Conservation (phyloP, 2,329 filamentous ascomycete genomes). For the Colletotrichum sp. region DNA sequence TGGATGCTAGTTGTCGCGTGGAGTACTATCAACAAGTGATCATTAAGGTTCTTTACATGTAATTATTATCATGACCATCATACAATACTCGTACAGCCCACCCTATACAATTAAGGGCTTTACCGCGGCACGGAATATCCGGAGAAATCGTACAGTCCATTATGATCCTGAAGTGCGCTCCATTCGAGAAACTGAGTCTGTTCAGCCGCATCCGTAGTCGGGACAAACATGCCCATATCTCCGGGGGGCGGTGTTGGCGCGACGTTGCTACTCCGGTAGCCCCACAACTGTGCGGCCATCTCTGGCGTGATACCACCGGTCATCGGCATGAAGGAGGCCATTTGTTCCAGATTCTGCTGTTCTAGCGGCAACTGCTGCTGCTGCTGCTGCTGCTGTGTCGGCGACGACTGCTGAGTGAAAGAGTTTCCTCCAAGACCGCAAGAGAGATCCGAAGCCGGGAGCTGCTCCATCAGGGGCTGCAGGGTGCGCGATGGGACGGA, state of each 20-base stretch:
- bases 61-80: neutral
- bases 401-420: neutral
- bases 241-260: neutral
- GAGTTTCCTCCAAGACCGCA: neutral
- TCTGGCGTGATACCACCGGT: conserved; percentile 4
- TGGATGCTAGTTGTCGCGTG: neutral
- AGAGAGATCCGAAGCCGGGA: neutral
- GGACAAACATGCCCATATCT: neutral
- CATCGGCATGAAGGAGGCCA: neutral
- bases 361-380: neutral
- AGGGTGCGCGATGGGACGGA: neutral
- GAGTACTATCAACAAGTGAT: neutral
- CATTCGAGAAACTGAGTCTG: conserved; percentile 1
- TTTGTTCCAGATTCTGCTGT: neutral
- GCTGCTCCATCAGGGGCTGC: conserved; percentile 19
- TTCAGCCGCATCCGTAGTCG: neutral
- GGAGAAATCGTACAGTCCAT: conserved; percentile 9
- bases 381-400: neutral
- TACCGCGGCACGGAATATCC: conserved; percentile 7
- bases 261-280: neutral
- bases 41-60: neutral
- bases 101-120: neutral
- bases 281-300: conserved; percentile 12
- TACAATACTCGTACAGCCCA: neutral
- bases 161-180: conserved; percentile 1